Evolutionary conservation across 163 green algal genomes (phyloP), one percentile per base, ranked within the genome.

Genomic region (Scenedesmus sp.): DNA sequence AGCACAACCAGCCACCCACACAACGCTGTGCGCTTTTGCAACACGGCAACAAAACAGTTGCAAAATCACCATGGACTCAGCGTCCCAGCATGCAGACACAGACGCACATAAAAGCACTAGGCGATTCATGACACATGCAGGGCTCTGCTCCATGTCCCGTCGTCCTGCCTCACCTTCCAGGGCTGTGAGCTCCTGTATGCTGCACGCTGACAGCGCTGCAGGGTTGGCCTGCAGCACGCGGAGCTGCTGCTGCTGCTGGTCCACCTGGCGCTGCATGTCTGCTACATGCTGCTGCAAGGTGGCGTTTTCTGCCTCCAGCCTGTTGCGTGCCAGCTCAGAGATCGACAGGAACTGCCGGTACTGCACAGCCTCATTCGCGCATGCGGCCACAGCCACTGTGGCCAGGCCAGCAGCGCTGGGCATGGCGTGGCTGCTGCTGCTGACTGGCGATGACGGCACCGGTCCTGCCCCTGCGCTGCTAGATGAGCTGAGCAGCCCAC

Each of bases 261-360:
- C 42, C 37, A 87, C 53, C 3, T 78, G 35, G 26, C 42, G 26
- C 40, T 70, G 53, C 40, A 81, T 30, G n/a, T 86, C 87, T 30
- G 26, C 30, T 35, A 53, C 33, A 22, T 80, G 73, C 78, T 87
- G 78, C 35, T 80, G 49, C 53, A 91, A 53, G 18, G 24, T 26
- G 2, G 87, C 78, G 44, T 91, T 87, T 15, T 91, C 87, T 33
- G 87, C 87, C 79, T 91, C 87, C 10, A 91, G 79, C 40, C 87
- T 43, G 51, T 91, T 91, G 56, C 87, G 87, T 7, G 87, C 87
- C 56, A 91, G 87, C 87, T 91, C 87, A 46, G 78, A 87, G 15
- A 91, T 87, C 0, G 78, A 81, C 73, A 91, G 44, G 87, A 83
- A 91, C 56, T 91, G 78, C 46, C 87, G 78, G 70, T 91, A 91